Percentiles rank a stretch among this genome's conserved stretches.
Evolutionary conservation across 2,329 filamentous ascomycete species (phyloP).

Genomic region (Colletotrichum euphorbiae): DNA sequence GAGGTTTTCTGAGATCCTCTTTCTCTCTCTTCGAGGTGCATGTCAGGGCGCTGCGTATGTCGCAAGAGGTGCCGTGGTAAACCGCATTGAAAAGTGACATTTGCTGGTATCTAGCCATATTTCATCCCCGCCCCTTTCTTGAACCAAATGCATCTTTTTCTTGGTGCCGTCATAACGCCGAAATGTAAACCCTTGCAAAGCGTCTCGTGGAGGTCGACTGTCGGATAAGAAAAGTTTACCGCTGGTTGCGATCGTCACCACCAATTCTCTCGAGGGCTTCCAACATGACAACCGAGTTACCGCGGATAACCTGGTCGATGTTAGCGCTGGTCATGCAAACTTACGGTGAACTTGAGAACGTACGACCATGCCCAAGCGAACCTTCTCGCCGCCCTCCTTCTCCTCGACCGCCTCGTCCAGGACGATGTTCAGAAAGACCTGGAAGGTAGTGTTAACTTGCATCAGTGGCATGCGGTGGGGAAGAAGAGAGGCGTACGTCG

Average conservation of each 20-base stretch:
- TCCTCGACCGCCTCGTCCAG: slow-evolving; percentile 97
- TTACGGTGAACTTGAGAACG: slow-evolving; percentile 49
- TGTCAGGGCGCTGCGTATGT: neutral
- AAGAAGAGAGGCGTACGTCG: slow-evolving; percentile 73
- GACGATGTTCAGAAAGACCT: slow-evolving; percentile 99
- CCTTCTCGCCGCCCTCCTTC: slow-evolving; percentile 91
- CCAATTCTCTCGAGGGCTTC: slow-evolving; percentile 81
- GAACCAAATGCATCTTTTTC: slow-evolving; percentile 34
- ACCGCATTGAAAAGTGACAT: slow-evolving; percentile 28
- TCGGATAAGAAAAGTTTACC: slow-evolving; percentile 29
- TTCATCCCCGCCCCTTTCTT: slow-evolving; percentile 31
- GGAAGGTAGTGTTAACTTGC: slow-evolving; percentile 41
- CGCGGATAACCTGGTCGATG: slow-evolving; percentile 82
- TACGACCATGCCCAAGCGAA: slow-evolving; percentile 92
- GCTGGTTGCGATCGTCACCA: slow-evolving; percentile 63
- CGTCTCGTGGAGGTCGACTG: slow-evolving; percentile 23
- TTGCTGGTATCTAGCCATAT: slow-evolving; percentile 47
- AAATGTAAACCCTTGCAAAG: slow-evolving; percentile 30
- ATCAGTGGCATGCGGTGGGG: too few species aligned
- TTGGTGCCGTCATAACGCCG: slow-evolving; percentile 34
- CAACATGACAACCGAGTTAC: slow-evolving; percentile 98
- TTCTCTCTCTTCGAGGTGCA: neutral
- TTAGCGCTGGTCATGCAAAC: slow-evolving; percentile 43
- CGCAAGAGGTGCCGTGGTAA: neutral
- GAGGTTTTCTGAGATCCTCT: neutral